These are phyloP conservation scores for Entomortierella beljakovae DNA, from an alignment of 192 early-diverging fungal species.

Conservation along the genomic window DNA sequence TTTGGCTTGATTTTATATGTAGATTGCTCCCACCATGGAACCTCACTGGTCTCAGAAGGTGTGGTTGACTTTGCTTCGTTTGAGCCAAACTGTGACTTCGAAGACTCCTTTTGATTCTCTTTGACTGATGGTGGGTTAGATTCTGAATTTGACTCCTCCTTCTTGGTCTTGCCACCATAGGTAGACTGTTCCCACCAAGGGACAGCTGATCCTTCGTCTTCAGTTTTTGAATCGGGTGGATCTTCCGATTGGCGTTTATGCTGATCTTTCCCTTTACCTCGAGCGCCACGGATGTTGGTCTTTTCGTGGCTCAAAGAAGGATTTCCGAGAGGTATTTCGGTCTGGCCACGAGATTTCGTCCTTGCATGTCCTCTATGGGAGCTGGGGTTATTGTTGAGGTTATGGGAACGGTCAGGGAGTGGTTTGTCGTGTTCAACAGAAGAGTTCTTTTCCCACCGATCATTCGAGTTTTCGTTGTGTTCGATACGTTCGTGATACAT, in stretches of 20 bases:
- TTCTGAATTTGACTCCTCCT: slow-evolving; percentile 9
- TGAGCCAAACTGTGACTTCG: neutral
- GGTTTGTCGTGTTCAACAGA: slow-evolving; percentile 23
- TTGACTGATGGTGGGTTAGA: neutral
- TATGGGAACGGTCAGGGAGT: slow-evolving; percentile 17
- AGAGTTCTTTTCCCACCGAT: slow-evolving; percentile 33
- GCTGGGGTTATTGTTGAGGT: neutral
- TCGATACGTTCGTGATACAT: slow-evolving; percentile 45
- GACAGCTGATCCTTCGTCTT: slow-evolving; percentile 6
- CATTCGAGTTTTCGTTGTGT: neutral
- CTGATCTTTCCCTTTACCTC: slow-evolving; percentile 44
- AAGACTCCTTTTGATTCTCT: slow-evolving; percentile 12
- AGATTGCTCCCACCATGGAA: slow-evolving; percentile 53
- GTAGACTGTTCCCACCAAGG: slow-evolving; percentile 53
- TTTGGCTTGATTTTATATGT: slow-evolving; percentile 42
- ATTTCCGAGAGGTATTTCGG: neutral
- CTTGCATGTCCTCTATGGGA: slow-evolving; percentile 1
- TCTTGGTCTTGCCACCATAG: slow-evolving; percentile 35
- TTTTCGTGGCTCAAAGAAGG: slow-evolving; percentile 10
- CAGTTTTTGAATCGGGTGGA: neutral
- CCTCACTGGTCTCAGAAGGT: neutral
- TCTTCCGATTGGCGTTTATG: slow-evolving; percentile 33
- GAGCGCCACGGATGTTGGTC: slow-evolving; percentile 7
- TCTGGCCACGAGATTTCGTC: slow-evolving; percentile 7
- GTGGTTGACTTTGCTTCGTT: neutral